Percentiles rank a stretch among this genome's conserved stretches.
These are phyloP conservation scores for Mucuna pruriens DNA, from an alignment of 306 rosid species.

Conservation along the genomic window DNA sequence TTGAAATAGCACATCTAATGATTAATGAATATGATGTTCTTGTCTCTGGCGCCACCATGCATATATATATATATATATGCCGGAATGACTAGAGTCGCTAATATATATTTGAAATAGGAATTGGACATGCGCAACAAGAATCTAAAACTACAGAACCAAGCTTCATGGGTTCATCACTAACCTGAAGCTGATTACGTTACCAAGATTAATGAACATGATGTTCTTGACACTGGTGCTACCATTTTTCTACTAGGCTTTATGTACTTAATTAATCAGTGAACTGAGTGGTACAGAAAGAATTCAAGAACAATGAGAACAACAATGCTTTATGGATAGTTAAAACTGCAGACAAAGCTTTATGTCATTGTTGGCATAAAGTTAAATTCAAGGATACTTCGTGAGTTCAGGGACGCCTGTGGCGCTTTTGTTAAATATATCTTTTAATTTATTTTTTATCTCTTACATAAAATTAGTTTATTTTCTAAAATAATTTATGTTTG, in stretches of 20 bases:
- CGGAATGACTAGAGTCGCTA: background rate
- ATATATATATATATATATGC: no score
- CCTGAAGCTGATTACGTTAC: background rate
- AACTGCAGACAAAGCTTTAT: background rate
- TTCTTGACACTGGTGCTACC: background rate
- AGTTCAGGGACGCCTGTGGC: no score
- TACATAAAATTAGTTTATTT: no score
- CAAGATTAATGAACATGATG: background rate
- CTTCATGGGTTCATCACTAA: background rate
- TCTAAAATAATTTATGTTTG: no score
- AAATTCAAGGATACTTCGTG: background rate
- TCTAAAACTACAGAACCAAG: background rate
- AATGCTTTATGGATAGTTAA: background rate
- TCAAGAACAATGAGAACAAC: background rate
- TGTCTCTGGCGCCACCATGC: background rate
- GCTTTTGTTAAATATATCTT: no score
- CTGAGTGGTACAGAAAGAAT: background rate
- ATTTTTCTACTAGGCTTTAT: background rate
- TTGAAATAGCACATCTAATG: background rate
- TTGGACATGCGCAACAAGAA: background rate
- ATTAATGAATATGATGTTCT: background rate
- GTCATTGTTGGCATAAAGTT: background rate
- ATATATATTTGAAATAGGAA: background rate
- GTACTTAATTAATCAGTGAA: background rate
- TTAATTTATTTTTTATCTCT: no score